A percentile compares a stretch with the other conserved stretches of the same genome.
phyloP scores from a whole-genome alignment of 257 asterid species.

The Solanum sejunctum region DNA sequence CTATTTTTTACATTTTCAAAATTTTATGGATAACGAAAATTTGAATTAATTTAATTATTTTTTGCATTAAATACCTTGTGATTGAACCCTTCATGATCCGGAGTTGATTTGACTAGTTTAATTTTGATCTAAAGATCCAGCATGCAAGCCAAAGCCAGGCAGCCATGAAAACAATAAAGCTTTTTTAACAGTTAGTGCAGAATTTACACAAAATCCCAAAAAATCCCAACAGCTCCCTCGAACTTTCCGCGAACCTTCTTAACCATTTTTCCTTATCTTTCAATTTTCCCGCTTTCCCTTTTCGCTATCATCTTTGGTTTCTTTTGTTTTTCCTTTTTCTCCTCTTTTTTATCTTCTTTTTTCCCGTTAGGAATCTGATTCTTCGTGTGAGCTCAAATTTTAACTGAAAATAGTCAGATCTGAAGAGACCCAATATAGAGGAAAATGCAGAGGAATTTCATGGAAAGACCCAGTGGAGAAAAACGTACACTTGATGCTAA shows the following conservation, averaged over 20 bases:
- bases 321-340: neutral
- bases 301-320: neutral
- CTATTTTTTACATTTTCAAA: too few species aligned
- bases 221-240: constrained; percentile 20
- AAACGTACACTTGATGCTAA: constrained; percentile 63
- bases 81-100: too few species aligned
- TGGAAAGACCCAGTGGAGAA: constrained; percentile 34
- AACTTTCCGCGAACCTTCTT: constrained; percentile 24
- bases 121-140: neutral
- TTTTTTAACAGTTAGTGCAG: neutral
- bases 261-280: constrained; percentile 42
- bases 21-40: too few species aligned
- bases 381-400: neutral
- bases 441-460: constrained; percentile 46
- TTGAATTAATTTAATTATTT: too few species aligned
- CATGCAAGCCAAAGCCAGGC: neutral
- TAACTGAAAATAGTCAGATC: constrained; percentile 30
- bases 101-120: too few species aligned
- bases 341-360: neutral
- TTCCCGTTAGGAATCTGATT: constrained; percentile 18
- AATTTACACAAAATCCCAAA: neutral
- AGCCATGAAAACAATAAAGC: neutral
- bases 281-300: constrained; percentile 48
- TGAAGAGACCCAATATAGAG: constrained; percentile 1
- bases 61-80: too few species aligned